Evolutionary conservation across 208 protist species (phyloP).

Genomic region (Crithidia fasciculata): DNA sequence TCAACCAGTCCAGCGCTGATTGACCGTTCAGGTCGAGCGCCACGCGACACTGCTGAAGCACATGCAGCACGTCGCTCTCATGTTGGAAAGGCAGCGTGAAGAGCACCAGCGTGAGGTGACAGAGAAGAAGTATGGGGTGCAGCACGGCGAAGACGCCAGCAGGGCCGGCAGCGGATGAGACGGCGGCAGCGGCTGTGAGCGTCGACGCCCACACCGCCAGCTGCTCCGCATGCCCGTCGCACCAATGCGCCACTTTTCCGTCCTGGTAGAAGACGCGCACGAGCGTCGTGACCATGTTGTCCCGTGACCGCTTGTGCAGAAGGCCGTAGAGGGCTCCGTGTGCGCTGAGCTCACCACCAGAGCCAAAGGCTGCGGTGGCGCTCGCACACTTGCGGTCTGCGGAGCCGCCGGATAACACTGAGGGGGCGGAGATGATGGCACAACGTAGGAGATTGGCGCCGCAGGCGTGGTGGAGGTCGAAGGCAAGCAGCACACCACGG

Average conservation of each 20-base stretch:
- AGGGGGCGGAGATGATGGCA: conserved; percentile 19
- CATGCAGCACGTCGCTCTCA: conserved; percentile 65
- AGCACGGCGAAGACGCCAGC: conserved; percentile 15
- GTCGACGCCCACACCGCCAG: conserved; percentile 1
- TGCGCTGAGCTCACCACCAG: conserved; percentile 30
- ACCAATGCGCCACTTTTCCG: conserved; percentile 51
- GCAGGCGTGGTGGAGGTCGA: conserved; percentile 65
- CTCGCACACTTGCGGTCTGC: neutral
- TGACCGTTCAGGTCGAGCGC: conserved; percentile 72
- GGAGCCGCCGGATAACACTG: neutral
- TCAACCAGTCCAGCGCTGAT: conserved; percentile 25
- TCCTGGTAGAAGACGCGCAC: conserved; percentile 76
- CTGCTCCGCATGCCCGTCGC: conserved; percentile 33
- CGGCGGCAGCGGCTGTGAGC: neutral
- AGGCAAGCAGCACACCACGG: conserved; percentile 54
- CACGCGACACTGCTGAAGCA: conserved; percentile 57
- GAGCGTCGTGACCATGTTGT: conserved; percentile 61
- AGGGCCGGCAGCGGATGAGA: neutral
- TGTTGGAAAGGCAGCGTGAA: conserved; percentile 55
- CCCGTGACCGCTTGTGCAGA: conserved; percentile 60
- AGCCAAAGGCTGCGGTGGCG: neutral
- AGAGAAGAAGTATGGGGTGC: conserved; percentile 61
- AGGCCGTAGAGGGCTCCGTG: conserved; percentile 52
- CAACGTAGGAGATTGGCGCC: conserved; percentile 57
- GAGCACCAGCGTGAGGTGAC: conserved; percentile 56